Conservation (phyloP, 2,329 filamentous ascomycete species). For the Balansia obtecta region DNA sequence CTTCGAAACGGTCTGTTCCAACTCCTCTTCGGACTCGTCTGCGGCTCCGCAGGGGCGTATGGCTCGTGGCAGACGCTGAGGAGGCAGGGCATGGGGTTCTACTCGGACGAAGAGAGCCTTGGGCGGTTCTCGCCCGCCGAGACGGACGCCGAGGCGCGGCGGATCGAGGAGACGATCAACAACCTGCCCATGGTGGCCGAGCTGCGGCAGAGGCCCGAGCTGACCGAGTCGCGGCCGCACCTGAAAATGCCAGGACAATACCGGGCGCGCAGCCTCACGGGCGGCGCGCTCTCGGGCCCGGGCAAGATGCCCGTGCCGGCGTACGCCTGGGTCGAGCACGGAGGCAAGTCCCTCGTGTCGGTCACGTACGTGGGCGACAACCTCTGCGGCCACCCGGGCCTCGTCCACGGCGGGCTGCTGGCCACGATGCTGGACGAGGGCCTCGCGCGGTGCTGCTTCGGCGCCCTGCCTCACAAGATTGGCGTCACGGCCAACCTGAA, state of each 20-base stretch:
- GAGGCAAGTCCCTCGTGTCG: slow-evolving; percentile 55
- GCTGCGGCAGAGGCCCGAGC: slow-evolving; percentile 53
- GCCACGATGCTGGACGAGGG: slow-evolving; percentile 92
- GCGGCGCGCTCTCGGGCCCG: slow-evolving; percentile 62
- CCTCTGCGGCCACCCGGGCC: slow-evolving; percentile 79
- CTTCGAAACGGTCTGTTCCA: slow-evolving; percentile 14
- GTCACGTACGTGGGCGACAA: slow-evolving; percentile 67
- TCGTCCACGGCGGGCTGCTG: slow-evolving; percentile 80
- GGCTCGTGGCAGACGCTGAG: slow-evolving; percentile 24
- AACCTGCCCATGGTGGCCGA: slow-evolving; percentile 60
- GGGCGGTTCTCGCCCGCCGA: slow-evolving; percentile 43
- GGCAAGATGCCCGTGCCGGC: slow-evolving; percentile 73
- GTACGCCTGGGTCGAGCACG: slow-evolving; percentile 59
- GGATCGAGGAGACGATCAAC: slow-evolving; percentile 63
- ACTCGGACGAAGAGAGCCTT: slow-evolving; percentile 59
- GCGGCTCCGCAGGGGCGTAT: slow-evolving; percentile 19
- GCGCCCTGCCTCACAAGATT: slow-evolving; percentile 73
- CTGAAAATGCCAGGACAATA: slow-evolving; percentile 67
- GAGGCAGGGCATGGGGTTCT: slow-evolving; percentile 24
- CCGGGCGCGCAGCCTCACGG: slow-evolving; percentile 67
- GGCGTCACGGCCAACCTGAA: slow-evolving; percentile 78
- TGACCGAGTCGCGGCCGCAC: slow-evolving; percentile 70
- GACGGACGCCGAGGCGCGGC: slow-evolving; percentile 36
- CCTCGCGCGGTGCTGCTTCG: slow-evolving; percentile 77
- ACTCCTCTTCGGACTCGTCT: slow-evolving; percentile 18